These are phyloP conservation scores for Rhazya stricta DNA, from an alignment of 257 asterid species.

Conservation along the genomic window DNA sequence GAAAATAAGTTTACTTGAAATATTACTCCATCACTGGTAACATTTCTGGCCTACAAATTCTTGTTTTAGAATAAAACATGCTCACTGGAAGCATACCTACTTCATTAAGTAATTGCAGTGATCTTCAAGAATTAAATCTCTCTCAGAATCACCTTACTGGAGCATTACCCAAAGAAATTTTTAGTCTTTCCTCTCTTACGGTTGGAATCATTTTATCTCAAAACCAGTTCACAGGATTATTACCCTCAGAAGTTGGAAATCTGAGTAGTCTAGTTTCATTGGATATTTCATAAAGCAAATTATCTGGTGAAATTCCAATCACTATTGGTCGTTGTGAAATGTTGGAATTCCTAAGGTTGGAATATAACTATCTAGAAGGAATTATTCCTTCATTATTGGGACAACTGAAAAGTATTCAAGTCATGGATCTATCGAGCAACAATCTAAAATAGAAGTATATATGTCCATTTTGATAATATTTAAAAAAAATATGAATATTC, in stretches of 20 bases:
- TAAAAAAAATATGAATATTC: no score
- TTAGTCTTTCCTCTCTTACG: slow-evolving; percentile 22
- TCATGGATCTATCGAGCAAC: slow-evolving; percentile 28
- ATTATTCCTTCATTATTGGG: slow-evolving; percentile 23
- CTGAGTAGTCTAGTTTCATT: slow-evolving; percentile 12
- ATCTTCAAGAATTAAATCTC: background rate
- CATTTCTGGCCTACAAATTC: slow-evolving; percentile 18
- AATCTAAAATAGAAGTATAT: no score
- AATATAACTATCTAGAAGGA: slow-evolving; percentile 25
- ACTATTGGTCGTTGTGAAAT: slow-evolving; percentile 24
- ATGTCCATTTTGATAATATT: no score
- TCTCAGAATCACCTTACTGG: slow-evolving; percentile 12
- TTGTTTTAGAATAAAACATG: slow-evolving; percentile 20
- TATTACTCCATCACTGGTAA: slow-evolving; percentile 31
- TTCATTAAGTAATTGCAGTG: slow-evolving; percentile 20
- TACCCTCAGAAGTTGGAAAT: slow-evolving; percentile 26
- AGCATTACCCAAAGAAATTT: slow-evolving; percentile 13
- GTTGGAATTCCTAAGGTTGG: slow-evolving; percentile 15
- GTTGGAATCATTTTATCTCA: slow-evolving; percentile 2
- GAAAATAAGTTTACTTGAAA: slow-evolving; percentile 21
- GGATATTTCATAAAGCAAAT: slow-evolving; percentile 22
- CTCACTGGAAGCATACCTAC: slow-evolving; percentile 30
- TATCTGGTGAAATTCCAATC: slow-evolving; percentile 31
- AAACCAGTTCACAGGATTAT: slow-evolving; percentile 25
- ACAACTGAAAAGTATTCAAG: slow-evolving; percentile 16